phyloP scores from a whole-genome alignment of 371 early-diverging fungal genomes.

The Zopfochytrium polystomum region DNA sequence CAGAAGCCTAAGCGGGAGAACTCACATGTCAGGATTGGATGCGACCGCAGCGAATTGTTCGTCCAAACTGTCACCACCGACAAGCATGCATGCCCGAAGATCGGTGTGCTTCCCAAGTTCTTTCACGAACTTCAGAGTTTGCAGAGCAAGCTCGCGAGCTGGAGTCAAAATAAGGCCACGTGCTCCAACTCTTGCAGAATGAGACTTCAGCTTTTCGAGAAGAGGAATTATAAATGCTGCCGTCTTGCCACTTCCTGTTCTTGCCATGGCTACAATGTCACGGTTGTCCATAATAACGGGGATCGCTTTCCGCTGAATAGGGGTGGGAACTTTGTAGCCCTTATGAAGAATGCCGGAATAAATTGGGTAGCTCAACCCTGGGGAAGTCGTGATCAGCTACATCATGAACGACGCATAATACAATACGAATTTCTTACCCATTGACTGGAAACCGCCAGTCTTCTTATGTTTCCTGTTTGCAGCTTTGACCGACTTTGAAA shows the following conservation, averaged over 20 bases:
- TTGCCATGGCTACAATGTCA: constrained; percentile 97
- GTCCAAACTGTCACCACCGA: constrained; percentile 94
- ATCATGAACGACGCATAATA: background rate
- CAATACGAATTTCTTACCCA: constrained; percentile 62
- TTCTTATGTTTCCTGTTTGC: constrained; percentile 87
- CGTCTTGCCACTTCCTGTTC: constrained; percentile 98
- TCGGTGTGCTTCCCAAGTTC: constrained; percentile 89
- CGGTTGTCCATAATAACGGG: constrained; percentile 85
- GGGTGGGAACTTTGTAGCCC: constrained; percentile 97
- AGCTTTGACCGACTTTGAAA: constrained; percentile 27
- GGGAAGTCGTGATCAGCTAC: background rate
- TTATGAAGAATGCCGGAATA: constrained; percentile 84
- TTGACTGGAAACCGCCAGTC: constrained; percentile 94
- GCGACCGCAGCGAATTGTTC: constrained; percentile 90
- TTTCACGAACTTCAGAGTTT: constrained; percentile 89
- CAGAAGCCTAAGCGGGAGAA: constrained; percentile 27
- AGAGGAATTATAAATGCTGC: constrained; percentile 96
- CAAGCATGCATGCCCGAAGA: constrained; percentile 80
- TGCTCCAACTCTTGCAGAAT: constrained; percentile 85
- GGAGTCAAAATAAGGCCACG: constrained; percentile 87
- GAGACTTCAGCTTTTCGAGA: constrained; percentile 80
- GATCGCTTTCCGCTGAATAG: constrained; percentile 96
- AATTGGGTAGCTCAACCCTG: constrained; percentile 67
- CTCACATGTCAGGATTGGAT: constrained; percentile 86
- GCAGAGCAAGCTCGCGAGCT: constrained; percentile 94